Base-by-base conservation (phyloP, 2,329 filamentous ascomycete genomes). In the Neurospora crassa region DNA sequence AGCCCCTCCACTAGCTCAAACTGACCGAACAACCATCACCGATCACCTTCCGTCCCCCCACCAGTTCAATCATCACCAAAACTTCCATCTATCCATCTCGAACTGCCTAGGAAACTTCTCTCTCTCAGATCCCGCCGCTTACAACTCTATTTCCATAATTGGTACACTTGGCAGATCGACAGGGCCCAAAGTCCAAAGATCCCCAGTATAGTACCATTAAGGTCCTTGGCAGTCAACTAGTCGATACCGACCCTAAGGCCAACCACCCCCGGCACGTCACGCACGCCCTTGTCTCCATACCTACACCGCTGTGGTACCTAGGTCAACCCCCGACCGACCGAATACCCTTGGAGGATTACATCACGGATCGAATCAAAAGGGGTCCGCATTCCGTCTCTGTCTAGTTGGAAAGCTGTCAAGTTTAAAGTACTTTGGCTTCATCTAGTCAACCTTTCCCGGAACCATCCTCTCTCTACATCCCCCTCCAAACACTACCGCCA, bases 401-500 rank as follows among this genome's bases (percentile, higher is more conserved):
- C 8, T 45, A 45, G 18, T 29, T 53, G 47, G 20, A 40, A 24
- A 59, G 34, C 16, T 43, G 6, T 43, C 2, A 45, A 45, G 43
- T 45, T 72, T 70, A 70, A 70, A 70, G 71, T 70, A 70, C 69
- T 68, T 59, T 40, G 40, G 2, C 68, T 40, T 41, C 47, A 43
- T n/a, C 20, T 11, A 43, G 69, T 67, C 40, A 69, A 45, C 18
- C 18, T n/a, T 45, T 45, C 42, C 42, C 18, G 42, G 10, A 40
- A 45, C 8, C 1, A 45, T 45, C 18, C 34, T 37, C 3, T 43
- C 42, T 43, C 42, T 43, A 43, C 42, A 43, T 43, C 42, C 42
- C n/a, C 42, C 42, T 18, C n/a, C 42, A 43, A 18, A n/a, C 42
- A 43, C 4, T 18, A 43, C 40, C 40, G 34, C 34, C 34, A 37